These are phyloP conservation scores for Boletus sp. DNA, from an alignment of 768 basidiomycete genomes.

Conservation along the genomic window DNA sequence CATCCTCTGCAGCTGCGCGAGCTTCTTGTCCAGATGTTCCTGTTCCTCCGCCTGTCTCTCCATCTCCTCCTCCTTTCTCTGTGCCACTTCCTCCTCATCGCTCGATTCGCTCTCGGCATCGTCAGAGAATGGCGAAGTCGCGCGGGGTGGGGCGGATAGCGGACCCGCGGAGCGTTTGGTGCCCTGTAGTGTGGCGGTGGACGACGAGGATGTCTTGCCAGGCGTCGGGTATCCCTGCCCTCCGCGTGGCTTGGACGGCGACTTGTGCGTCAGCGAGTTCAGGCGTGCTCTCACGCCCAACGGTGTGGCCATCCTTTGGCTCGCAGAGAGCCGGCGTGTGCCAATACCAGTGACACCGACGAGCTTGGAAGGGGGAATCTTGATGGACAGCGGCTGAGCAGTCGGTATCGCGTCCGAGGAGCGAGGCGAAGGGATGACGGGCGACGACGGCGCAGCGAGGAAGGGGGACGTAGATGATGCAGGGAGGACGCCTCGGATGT, in stretches of 20 bases:
- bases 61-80: constrained; percentile 65
- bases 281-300: constrained; percentile 69
- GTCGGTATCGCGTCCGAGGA: constrained; percentile 18
- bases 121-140: constrained; percentile 52
- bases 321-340: constrained; percentile 34
- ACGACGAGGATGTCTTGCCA: constrained; percentile 62
- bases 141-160: constrained; percentile 34
- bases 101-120: constrained; percentile 53
- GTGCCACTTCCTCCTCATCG: constrained; percentile 54
- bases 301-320: constrained; percentile 51
- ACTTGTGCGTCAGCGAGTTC: constrained; percentile 61
- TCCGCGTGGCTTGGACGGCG: constrained; percentile 35
- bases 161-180: constrained; percentile 30
- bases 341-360: constrained; percentile 4
- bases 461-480: constrained; percentile 33
- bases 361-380: constrained; percentile 20
- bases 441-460: constrained; percentile 12
- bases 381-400: constrained; percentile 23
- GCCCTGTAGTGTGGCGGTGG: constrained; percentile 67
- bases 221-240: constrained; percentile 8
- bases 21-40: constrained; percentile 62
- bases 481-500: constrained; percentile 61
- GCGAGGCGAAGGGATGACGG: constrained; percentile 10
- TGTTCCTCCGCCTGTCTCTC: constrained; percentile 67
- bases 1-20: constrained; percentile 65